Percentiles rank a stretch among this genome's conserved stretches.
phyloP scores from a whole-genome alignment of 2,329 filamentous ascomycete species.

The Aspergillus pseudonomiae region DNA sequence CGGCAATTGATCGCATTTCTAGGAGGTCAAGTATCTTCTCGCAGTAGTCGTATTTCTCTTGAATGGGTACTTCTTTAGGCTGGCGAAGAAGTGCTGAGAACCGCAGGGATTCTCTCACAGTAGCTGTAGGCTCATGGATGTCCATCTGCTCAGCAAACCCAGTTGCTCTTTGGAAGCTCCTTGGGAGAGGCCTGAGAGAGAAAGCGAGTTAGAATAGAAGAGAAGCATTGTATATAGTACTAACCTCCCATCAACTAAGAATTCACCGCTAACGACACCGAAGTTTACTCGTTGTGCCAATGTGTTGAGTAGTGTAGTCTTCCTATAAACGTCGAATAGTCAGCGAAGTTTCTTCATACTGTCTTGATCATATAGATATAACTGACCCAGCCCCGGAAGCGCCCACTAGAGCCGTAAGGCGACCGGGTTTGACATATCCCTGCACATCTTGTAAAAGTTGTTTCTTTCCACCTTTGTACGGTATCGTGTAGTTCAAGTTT shows the following conservation, averaged over 20 bases:
- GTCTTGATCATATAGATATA: background rate
- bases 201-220: background rate
- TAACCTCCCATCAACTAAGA: slow-evolving; percentile 50
- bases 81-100: slow-evolving; percentile 70
- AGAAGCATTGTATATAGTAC: slow-evolving; percentile 6
- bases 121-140: slow-evolving; percentile 67
- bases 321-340: slow-evolving; percentile 32
- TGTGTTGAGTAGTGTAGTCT: slow-evolving; percentile 53
- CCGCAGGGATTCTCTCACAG: slow-evolving; percentile 66
- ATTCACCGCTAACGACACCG: slow-evolving; percentile 47
- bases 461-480: slow-evolving; percentile 46
- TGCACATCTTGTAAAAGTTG: slow-evolving; percentile 62
- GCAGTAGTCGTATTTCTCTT: slow-evolving; percentile 70
- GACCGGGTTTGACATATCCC: slow-evolving; percentile 76
- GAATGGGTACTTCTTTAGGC: slow-evolving; percentile 55
- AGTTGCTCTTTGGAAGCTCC: slow-evolving; percentile 56
- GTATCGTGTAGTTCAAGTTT: slow-evolving; percentile 72
- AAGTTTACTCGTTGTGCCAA: slow-evolving; percentile 50
- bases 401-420: slow-evolving; percentile 79
- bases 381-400: slow-evolving; percentile 60
- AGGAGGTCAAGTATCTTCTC: slow-evolving; percentile 70
- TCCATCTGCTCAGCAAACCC: slow-evolving; percentile 67
- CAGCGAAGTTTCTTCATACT: too few relatives aligned
- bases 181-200: slow-evolving; percentile 40
- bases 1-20: slow-evolving; percentile 69